Percentiles rank a stretch among this genome's conserved stretches.
Evolutionary conservation across 108 stramenopile species (phyloP).

Genomic region (Cyclostephanos invisitatus): DNA sequence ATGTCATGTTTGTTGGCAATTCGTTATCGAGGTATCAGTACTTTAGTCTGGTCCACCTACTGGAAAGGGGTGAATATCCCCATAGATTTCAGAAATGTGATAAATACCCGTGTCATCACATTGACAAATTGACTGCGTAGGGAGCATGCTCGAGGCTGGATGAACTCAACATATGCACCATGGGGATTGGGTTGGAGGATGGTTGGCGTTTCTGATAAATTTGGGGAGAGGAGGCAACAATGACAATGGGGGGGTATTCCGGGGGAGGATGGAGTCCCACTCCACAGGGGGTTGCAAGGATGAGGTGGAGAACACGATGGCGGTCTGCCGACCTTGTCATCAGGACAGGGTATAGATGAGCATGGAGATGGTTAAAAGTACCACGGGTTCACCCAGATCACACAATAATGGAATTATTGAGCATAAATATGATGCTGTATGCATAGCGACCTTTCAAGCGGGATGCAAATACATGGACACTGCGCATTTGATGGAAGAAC

Average conservation of each 20-base stretch:
- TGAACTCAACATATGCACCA: constrained; percentile 20
- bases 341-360: too few species aligned
- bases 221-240: constrained; percentile 32
- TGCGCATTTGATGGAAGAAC: constrained; percentile 17
- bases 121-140: constrained; percentile 1
- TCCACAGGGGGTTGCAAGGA: constrained; percentile 5
- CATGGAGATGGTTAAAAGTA: not conserved
- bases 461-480: constrained; percentile 24
- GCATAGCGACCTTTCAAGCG: not conserved
- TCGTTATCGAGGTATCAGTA: constrained; percentile 53
- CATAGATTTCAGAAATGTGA: not conserved
- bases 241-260: constrained; percentile 16
- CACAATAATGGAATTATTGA: not conserved
- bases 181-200: constrained; percentile 26
- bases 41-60: constrained; percentile 35
- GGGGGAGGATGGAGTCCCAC: constrained; percentile 31
- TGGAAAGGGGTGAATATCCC: constrained; percentile 17
- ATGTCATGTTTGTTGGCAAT: constrained; percentile 48
- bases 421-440: not conserved
- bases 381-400: constrained; percentile 5
- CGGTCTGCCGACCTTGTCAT: too few species aligned
- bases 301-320: not conserved
- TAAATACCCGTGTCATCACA: not conserved
- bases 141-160: constrained; percentile 4
- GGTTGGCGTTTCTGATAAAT: constrained; percentile 6